Base-by-base conservation (phyloP, 345 rosid species). In the Sonneratia caseolaris region DNA sequence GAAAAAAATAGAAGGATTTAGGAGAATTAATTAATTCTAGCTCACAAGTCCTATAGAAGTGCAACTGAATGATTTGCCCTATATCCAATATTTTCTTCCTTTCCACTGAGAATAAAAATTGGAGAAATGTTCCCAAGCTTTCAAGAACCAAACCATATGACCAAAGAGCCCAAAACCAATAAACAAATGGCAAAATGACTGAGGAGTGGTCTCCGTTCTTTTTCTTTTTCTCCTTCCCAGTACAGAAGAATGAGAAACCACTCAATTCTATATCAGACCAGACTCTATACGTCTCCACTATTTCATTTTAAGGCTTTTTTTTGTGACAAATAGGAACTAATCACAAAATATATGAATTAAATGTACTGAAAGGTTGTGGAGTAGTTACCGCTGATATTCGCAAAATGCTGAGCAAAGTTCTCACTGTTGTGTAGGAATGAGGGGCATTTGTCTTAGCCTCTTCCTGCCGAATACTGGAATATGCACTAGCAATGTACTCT, bases 361-460 rank as follows among this genome's bases (percentile, higher is more conserved):
- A 11, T 3, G 43, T 47, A n/a, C 71, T 68, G 47, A 21, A 49
- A 59, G 36, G 48, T 61, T 42, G 37, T 79, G 4, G 32, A 19
- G 43, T 16, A 84, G 92, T 84, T 89, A 92, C 99, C 74, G 98
- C 89, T 75, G 99, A 92, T 84, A 95, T 86, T 47, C 98, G 92
- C 47, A 92, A 92, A 77, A 95, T 89, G 80, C 99, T 95, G 67
- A 95, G 97, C 72, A 92, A 83, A 64, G 98, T 92, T 81, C 99
- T 83, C 77, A 89, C 88, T 59, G 99, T 95, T 65, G 99, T 95
- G 79, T 92, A 92, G 49, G 98, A 92, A 79, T 95, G 97, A 61
- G 98, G 97, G 61, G 91, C 79, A 70, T 83, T 90, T 62, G 98
- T 84, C 81, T 83, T 87, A 21, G 97, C 96, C 84, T 95, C 99